phyloP scores from a whole-genome alignment of 2,329 filamentous ascomycete species.

The Fusarium haematococcum region DNA sequence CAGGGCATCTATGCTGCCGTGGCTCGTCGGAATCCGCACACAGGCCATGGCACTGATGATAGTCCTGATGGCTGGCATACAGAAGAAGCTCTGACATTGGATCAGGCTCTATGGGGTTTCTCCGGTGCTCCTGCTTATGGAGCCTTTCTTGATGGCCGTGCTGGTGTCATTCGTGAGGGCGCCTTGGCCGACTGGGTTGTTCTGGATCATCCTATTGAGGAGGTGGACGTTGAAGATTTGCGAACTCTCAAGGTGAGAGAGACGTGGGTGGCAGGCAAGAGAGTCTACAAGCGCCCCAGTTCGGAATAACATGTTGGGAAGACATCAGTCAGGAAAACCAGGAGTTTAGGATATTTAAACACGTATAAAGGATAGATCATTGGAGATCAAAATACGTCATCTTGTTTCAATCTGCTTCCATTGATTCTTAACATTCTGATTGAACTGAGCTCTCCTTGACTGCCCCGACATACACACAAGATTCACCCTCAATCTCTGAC shows the following conservation, averaged over 20 bases:
- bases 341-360: not conserved
- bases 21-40: constrained; percentile 69
- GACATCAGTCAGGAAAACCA: not conserved
- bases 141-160: constrained; percentile 68
- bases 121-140: constrained; percentile 69
- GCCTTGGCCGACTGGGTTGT: constrained; percentile 79
- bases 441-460: not conserved
- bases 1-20: constrained; percentile 77
- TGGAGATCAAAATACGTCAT: constrained; percentile 6
- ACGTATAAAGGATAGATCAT: not conserved
- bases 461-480: not conserved
- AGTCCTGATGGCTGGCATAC: constrained; percentile 66
- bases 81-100: constrained; percentile 68
- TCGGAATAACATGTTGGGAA: not conserved
- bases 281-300: constrained; percentile 53
- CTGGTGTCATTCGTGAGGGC: constrained; percentile 69
- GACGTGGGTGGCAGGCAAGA: constrained; percentile 74
- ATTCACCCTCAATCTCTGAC: not conserved
- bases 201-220: constrained; percentile 68
- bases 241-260: constrained; percentile 68
- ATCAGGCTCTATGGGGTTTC: constrained; percentile 72
- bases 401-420: not conserved
- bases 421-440: not conserved
- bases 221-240: constrained; percentile 62
- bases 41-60: constrained; percentile 62